phyloP scores from a whole-genome alignment of 208 protist species.

The Leishmania lainsoni region DNA sequence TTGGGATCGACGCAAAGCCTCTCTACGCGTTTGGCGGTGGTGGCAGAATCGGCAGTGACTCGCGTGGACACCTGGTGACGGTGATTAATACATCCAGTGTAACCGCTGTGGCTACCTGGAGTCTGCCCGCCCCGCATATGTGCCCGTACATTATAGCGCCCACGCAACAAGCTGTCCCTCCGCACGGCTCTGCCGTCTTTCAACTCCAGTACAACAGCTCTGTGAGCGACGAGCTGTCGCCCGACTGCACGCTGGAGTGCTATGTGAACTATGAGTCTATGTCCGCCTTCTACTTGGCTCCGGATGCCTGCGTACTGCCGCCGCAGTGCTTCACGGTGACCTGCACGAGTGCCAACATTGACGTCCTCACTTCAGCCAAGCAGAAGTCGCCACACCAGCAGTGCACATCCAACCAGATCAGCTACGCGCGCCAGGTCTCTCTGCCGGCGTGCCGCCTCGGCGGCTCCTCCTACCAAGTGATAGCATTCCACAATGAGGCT shows the following conservation, averaged over 20 bases:
- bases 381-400: background rate
- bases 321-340: constrained; percentile 80
- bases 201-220: constrained; percentile 23
- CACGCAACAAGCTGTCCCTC: constrained; percentile 53
- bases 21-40: constrained; percentile 26
- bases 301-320: constrained; percentile 62
- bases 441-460: constrained; percentile 64
- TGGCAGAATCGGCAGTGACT: background rate
- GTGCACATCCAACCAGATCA: constrained; percentile 8
- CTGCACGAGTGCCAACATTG: constrained; percentile 31
- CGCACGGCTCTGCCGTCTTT: constrained; percentile 36
- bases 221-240: constrained; percentile 15
- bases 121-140: constrained; percentile 37
- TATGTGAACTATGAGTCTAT: constrained; percentile 90
- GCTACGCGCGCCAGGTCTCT: constrained; percentile 20
- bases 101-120: constrained; percentile 69
- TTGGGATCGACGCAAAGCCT: constrained; percentile 27
- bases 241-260: constrained; percentile 75
- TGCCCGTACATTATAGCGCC: constrained; percentile 69
- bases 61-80: constrained; percentile 40
- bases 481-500: constrained; percentile 66
- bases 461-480: constrained; percentile 54
- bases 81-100: constrained; percentile 72
- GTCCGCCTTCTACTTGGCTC: constrained; percentile 79
- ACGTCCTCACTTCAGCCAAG: background rate